Evolutionary conservation across 2,329 filamentous ascomycete species (phyloP).

Genomic region (Triangularia setosa): DNA sequence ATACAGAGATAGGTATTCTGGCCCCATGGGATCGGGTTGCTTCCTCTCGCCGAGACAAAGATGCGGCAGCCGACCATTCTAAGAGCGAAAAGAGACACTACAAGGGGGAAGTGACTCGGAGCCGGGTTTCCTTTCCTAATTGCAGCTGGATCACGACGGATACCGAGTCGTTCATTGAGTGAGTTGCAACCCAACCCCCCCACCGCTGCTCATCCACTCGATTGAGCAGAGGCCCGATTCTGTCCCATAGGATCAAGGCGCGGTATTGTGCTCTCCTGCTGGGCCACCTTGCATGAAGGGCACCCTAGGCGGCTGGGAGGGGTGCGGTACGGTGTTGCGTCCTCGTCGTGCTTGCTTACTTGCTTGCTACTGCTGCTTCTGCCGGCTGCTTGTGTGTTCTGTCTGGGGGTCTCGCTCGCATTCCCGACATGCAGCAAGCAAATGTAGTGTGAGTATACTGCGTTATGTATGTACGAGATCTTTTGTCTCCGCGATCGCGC

Average conservation of each 20-base stretch:
- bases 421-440: neutral
- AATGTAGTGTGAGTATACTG: neutral
- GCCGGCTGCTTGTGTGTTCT: neutral
- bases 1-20: neutral
- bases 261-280: neutral
- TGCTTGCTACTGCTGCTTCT: neutral
- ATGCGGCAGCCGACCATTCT: neutral
- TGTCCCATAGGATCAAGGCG: slow-evolving; percentile 10
- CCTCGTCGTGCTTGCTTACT: neutral
- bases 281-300: slow-evolving; percentile 11
- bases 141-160: neutral
- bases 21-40: neutral
- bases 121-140: neutral
- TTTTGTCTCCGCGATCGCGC: neutral
- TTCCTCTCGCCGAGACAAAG: neutral
- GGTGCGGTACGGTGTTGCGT: neutral
- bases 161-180: neutral
- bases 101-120: neutral
- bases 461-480: neutral
- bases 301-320: neutral
- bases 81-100: neutral
- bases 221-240: slow-evolving; percentile 15
- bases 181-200: neutral
- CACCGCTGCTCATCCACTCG: slow-evolving; percentile 4
- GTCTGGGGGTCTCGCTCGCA: neutral